A percentile compares a stretch with the other conserved stretches of the same genome.
Evolutionary conservation across 768 basidiomycete genomes (phyloP).

Genomic region (Boletus sensibilis): DNA sequence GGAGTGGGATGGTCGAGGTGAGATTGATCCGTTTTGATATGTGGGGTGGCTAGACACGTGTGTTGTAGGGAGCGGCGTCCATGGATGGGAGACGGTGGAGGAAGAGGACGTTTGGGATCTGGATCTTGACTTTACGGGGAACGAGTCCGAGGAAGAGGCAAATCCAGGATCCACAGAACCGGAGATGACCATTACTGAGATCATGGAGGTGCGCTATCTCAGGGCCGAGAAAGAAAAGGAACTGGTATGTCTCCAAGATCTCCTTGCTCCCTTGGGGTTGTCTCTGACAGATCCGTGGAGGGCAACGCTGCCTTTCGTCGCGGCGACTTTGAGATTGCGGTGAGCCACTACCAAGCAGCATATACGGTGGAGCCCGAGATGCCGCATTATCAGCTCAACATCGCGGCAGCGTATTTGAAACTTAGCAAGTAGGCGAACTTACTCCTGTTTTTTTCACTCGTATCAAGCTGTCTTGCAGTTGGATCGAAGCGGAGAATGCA

Average conservation of each 20-base stretch:
- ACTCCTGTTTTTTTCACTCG: conserved; percentile 3
- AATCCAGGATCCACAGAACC: conserved; percentile 35
- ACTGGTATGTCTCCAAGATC: conserved; percentile 39
- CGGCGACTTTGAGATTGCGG: conserved; percentile 55
- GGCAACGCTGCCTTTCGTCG: conserved; percentile 69
- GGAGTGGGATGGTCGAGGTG: conserved; percentile 75
- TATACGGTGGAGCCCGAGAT: conserved; percentile 67
- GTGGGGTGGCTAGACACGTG: neutral
- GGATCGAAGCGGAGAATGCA: conserved; percentile 69
- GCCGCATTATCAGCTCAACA: conserved; percentile 73
- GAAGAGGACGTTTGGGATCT: conserved; percentile 79
- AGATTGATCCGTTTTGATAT: neutral
- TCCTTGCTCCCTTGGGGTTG: neutral
- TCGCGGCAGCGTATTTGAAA: conserved; percentile 74
- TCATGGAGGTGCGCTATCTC: conserved; percentile 73
- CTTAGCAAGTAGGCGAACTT: conserved; percentile 54
- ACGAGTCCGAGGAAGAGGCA: conserved; percentile 50
- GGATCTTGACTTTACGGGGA: conserved; percentile 61
- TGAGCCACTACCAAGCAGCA: conserved; percentile 58
- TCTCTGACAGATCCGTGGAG: conserved; percentile 35
- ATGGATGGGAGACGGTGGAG: conserved; percentile 72
- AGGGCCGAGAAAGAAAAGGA: conserved; percentile 73
- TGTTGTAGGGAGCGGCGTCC: conserved; percentile 51
- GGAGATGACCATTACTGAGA: conserved; percentile 65
- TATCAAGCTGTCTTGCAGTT: conserved; percentile 42